A percentile compares a stretch with the other conserved stretches of the same genome.
Conservation (phyloP, 2,329 filamentous ascomycete species). For the Venturia oleaginea region DNA sequence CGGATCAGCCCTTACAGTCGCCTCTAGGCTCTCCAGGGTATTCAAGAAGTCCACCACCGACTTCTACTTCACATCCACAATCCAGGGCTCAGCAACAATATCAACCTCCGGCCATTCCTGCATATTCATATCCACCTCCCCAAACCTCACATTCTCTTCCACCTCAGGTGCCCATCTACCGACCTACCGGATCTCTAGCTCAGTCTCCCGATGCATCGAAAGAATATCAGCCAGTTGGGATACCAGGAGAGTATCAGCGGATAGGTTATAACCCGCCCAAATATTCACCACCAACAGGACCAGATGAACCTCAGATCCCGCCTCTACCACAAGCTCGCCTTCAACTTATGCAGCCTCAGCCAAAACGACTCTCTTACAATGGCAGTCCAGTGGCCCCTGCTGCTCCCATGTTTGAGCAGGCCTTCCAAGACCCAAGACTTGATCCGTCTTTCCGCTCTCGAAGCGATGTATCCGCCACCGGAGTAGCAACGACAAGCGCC, state of each 20-base stretch:
- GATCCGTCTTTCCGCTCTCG: slow-evolving; percentile 9
- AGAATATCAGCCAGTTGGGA: neutral
- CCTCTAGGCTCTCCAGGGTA: neutral
- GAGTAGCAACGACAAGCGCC: neutral
- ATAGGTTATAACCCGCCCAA: neutral
- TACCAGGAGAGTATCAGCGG: neutral
- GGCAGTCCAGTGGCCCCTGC: neutral
- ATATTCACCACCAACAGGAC: neutral
- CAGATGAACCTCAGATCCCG: slow-evolving; percentile 10
- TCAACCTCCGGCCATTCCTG: neutral
- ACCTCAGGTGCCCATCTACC: neutral
- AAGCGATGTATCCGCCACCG: neutral
- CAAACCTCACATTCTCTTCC: neutral
- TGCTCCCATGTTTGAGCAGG: neutral
- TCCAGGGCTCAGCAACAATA: neutral
- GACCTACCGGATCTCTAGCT: neutral
- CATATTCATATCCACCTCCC: neutral
- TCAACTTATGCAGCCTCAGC: slow-evolving; percentile 11
- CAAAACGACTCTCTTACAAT: neutral
- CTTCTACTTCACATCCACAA: slow-evolving; percentile 1
- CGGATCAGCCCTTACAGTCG: slow-evolving; percentile 4
- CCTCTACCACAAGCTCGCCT: slow-evolving; percentile 8
- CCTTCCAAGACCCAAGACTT: slow-evolving; percentile 8
- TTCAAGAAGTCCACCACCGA: neutral
- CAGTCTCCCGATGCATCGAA: neutral